A percentile compares a stretch with the other conserved stretches of the same genome.
phyloP scores from a whole-genome alignment of 192 early-diverging fungal genomes.

The Podila epigama region DNA sequence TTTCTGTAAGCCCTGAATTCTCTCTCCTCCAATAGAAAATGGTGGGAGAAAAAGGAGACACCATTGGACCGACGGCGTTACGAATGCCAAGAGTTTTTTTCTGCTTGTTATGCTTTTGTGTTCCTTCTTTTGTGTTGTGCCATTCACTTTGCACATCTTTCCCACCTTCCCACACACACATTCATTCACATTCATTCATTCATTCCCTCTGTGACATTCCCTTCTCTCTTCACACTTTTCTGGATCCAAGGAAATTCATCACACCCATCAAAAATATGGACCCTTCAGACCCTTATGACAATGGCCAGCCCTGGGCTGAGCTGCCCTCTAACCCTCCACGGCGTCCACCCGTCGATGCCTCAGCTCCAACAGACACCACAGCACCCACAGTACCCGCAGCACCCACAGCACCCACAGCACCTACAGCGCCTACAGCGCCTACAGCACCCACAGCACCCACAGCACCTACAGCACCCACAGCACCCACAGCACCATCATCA shows the following conservation, averaged over 20 bases:
- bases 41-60: too few relatives aligned
- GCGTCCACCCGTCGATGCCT: not conserved
- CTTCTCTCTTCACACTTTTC: too few relatives aligned
- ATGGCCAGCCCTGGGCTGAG: slow-evolving; percentile 25
- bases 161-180: not conserved
- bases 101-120: too few relatives aligned
- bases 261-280: slow-evolving; percentile 8
- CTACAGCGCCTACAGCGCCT: not conserved
- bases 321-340: slow-evolving; percentile 11
- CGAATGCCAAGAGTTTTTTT: too few relatives aligned
- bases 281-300: slow-evolving; percentile 28
- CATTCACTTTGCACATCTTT: not conserved
- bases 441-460: too few relatives aligned
- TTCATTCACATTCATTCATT: not conserved
- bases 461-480: not conserved
- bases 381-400: too few relatives aligned
- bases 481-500: not conserved
- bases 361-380: not conserved
- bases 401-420: not conserved
- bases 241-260: too few relatives aligned
- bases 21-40: too few relatives aligned
- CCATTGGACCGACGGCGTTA: too few relatives aligned
- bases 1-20: too few relatives aligned
- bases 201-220: not conserved
- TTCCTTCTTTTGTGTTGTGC: too few relatives aligned